Evolutionary conservation across 257 asterid genomes (phyloP), one percentile per base, ranked within the genome.

Genomic region (Salvia hispanica): DNA sequence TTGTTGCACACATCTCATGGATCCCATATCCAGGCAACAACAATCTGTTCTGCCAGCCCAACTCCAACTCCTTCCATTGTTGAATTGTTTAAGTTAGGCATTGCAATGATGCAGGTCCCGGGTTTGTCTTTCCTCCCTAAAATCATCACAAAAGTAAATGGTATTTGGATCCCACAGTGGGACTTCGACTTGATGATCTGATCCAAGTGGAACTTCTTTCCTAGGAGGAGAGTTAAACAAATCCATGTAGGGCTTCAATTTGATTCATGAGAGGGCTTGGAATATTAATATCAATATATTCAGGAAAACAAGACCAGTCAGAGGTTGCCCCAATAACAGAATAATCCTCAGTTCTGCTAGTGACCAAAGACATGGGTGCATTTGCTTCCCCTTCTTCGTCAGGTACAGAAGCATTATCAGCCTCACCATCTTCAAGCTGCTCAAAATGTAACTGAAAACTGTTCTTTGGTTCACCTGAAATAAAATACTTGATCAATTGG

Each of bases 1-100:
- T 58, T 82, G 92, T 73, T 74, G 86, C 52, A 85, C 94, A 50
- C 99, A 93, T 74, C 95, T 81, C 54, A 85, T 74, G 64, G 99
- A 90, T 51, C 94, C 95, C 80, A 65, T 47, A 67, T 90, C 97
- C 40, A 54, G 64, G 73, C 96, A 93, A 58, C 34, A 44, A 67
- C 95, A 88, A 40, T 78, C 79, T 36, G 48, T 70, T 84, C 89
- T 78, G 48, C 94, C 89, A 52, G 62, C 31, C 86, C 92, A 62
- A 80, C 68, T 33, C 74, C 74, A 28, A 58, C 61, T 43, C 76
- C 82, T 21, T 70, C 74, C 40, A 60, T 21, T 46, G 77, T 58
- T 42, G 83, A 62, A 60, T 58, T 63, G 25, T 66, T 76, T 21
- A 51, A 56, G 5, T 80, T 77, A 4, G 91, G 83, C 82, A 80